Conservation (phyloP, 75 land plant species). For the Pseudotsuga menziesii region DNA sequence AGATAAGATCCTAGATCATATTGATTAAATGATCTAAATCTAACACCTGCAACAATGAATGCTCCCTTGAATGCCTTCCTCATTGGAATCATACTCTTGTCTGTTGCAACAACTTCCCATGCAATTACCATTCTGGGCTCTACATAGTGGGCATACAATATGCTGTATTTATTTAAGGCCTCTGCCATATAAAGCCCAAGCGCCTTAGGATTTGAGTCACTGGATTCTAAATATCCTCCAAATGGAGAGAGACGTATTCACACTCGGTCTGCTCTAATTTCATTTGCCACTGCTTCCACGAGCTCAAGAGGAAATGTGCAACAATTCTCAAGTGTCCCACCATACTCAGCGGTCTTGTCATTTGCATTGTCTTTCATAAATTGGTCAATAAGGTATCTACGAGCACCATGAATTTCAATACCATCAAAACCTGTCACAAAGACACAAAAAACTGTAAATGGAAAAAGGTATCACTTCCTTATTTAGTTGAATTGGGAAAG, state of each 20-base stretch:
- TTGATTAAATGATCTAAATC: no score
- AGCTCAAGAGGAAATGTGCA: conserved; percentile 40
- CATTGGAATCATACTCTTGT: conserved; percentile 23
- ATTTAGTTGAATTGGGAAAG: no score
- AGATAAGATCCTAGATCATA: no score
- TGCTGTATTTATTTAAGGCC: conserved; percentile 19
- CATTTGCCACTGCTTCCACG: conserved; percentile 31
- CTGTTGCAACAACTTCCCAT: conserved; percentile 3
- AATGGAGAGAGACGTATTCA: conserved; percentile 47
- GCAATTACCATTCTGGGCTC: conserved; percentile 20
- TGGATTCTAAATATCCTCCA: conserved; percentile 16
- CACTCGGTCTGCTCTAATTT: conserved; percentile 42
- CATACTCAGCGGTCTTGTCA: conserved; percentile 34
- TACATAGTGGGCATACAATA: conserved; percentile 33
- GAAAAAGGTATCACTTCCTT: no score
- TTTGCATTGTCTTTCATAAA: conserved; percentile 36
- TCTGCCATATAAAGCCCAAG: conserved; percentile 38
- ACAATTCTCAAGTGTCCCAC: conserved; percentile 39
- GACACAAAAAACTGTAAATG: background rate
- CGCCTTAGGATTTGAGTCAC: conserved; percentile 33
- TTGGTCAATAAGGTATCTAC: conserved; percentile 37
- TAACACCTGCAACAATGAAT: conserved; percentile 38
- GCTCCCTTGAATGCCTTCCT: conserved; percentile 42
- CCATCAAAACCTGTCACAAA: conserved; percentile 39
- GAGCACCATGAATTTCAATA: conserved; percentile 40